phyloP scores from a whole-genome alignment of 106 monocot species.

The Hemerocallis citrina region DNA sequence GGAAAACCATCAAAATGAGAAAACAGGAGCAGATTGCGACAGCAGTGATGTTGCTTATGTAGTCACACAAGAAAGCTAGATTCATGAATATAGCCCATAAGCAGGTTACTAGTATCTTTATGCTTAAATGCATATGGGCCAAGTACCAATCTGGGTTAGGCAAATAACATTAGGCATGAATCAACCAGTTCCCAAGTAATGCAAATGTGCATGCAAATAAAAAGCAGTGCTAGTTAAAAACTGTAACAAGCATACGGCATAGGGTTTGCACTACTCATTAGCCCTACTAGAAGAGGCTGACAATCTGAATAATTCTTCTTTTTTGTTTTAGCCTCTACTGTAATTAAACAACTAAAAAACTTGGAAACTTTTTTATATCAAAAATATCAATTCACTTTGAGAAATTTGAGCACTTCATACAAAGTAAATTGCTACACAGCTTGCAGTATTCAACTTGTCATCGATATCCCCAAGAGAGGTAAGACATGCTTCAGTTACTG shows the following conservation, averaged over 20 bases:
- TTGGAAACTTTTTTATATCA: too few relatives aligned
- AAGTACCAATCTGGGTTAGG: not conserved
- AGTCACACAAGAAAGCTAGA: not conserved
- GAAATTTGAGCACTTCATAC: too few relatives aligned
- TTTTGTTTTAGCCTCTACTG: too few relatives aligned
- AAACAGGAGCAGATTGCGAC: not conserved
- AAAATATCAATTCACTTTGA: too few relatives aligned
- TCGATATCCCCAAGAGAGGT: too few relatives aligned
- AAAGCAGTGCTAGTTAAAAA: not conserved
- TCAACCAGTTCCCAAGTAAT: too few relatives aligned
- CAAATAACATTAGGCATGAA: not conserved
- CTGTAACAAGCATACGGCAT: not conserved
- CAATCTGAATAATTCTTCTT: too few relatives aligned
- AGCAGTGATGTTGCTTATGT: not conserved
- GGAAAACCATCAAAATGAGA: not conserved
- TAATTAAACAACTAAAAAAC: too few relatives aligned
- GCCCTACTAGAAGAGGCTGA: too few relatives aligned
- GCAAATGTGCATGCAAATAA: not conserved
- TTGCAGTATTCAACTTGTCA: too few relatives aligned
- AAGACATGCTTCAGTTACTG: too few relatives aligned
- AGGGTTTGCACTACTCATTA: not conserved
- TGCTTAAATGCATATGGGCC: not conserved
- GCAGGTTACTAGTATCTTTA: not conserved
- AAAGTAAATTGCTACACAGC: too few relatives aligned
- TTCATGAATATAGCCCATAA: not conserved